Evolutionary conservation across 768 basidiomycete species (phyloP).

Genomic region (Leccinum truebloodii): DNA sequence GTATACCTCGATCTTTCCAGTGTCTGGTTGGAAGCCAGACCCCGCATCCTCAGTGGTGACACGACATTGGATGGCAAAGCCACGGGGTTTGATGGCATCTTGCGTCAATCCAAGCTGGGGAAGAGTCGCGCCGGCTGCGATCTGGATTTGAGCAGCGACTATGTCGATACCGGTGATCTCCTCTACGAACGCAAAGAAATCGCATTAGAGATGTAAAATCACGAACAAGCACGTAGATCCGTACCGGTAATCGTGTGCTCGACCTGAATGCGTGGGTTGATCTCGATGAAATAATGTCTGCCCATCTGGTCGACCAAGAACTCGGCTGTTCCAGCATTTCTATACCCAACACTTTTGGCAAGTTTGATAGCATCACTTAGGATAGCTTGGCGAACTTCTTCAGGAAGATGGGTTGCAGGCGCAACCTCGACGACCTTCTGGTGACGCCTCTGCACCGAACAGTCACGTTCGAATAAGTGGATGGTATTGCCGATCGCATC

Average conservation of each 20-base stretch:
- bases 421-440: conserved; percentile 99
- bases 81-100: conserved; percentile 93
- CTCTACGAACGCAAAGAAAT: conserved; percentile 54
- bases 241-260: conserved; percentile 98
- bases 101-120: conserved; percentile 95
- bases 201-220: not conserved
- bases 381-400: conserved; percentile 88
- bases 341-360: conserved; percentile 89
- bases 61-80: conserved; percentile 98
- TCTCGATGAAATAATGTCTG: conserved; percentile 98
- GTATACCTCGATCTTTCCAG: conserved; percentile 99
- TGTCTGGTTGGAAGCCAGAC: conserved; percentile 94
- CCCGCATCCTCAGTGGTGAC: conserved; percentile 97
- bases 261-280: conserved; percentile 99
- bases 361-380: conserved; percentile 90
- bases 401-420: conserved; percentile 91
- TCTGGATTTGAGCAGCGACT: conserved; percentile 98
- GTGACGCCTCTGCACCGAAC: conserved; percentile 96
- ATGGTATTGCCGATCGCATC: conserved; percentile 93
- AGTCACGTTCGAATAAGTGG: conserved; percentile 98
- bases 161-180: conserved; percentile 99
- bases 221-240: conserved; percentile 15
- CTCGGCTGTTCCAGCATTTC: conserved; percentile 97
- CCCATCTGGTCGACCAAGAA: conserved; percentile 97
- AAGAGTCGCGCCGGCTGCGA: conserved; percentile 96